phyloP scores from a whole-genome alignment of 1,284 basidiomycete species.

The Malassezia nana region DNA sequence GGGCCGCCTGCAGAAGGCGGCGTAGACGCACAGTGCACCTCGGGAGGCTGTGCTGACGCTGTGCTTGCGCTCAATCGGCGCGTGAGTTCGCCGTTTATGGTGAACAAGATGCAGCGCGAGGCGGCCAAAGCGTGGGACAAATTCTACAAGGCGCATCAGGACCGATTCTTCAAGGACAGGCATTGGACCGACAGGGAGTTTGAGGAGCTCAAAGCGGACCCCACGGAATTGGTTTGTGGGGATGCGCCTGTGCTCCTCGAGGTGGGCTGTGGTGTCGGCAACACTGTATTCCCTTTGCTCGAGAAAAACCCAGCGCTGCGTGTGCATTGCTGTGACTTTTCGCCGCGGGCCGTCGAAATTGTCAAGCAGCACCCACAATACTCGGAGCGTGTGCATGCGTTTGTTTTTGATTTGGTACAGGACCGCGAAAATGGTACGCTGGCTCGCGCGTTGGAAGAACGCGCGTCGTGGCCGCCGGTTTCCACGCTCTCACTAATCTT shows the following conservation, averaged over 20 bases:
- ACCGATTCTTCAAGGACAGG: constrained; percentile 49
- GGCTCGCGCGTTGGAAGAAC: background rate
- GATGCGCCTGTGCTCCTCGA: constrained; percentile 30
- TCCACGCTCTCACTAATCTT: constrained; percentile 45
- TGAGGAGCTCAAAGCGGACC: constrained; percentile 5
- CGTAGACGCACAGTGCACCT: too few relatives aligned
- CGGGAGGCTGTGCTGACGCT: background rate
- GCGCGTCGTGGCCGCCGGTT: constrained; percentile 13
- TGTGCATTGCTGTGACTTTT: constrained; percentile 47
- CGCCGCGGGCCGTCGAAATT: constrained; percentile 36
- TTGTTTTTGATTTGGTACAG: constrained; percentile 45
- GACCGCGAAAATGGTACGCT: background rate
- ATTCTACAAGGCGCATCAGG: constrained; percentile 47
- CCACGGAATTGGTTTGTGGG: background rate
- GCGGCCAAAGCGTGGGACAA: constrained; percentile 45
- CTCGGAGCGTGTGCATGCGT: constrained; percentile 38
- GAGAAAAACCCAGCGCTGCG: constrained; percentile 23
- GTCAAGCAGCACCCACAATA: constrained; percentile 36
- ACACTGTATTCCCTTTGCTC: constrained; percentile 42
- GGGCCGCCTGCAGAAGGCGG: background rate
- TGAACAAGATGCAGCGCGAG: constrained; percentile 35
- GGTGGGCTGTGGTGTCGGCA: constrained; percentile 47
- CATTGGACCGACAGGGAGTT: constrained; percentile 49
- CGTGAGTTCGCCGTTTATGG: constrained; percentile 26
- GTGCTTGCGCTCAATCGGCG: constrained; percentile 27